Base-by-base conservation (phyloP, 1,139 yeast species). In the Scheffersomyces cryptocercus region DNA sequence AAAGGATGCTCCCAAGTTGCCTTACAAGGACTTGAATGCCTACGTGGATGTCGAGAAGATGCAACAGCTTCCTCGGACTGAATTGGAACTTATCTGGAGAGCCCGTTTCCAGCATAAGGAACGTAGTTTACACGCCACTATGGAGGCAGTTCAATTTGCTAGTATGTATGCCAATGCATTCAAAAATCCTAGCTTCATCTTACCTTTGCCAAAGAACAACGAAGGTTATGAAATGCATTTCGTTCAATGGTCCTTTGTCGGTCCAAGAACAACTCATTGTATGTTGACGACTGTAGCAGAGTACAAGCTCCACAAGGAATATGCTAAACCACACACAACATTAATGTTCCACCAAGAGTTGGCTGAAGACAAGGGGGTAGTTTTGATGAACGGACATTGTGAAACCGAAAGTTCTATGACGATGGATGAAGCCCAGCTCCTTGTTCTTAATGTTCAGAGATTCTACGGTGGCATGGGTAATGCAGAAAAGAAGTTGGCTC, bases 281-380 rank as follows among this genome's bases (percentile, higher is more conserved):
- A 79, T 95, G 79, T 73, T 95, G 55, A 95, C 99, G 2, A 84
- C 97, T 0, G 76, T 95, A 49, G 95, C 95, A 1, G 99, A 95
- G 65, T 95, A 82, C 67, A 91, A 93, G 64, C 77, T 90, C 33
- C 97, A 93, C 60, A 82, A 82, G 49, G 98, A 91, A 59, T 95
- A 76, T 65, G 96, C 99, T 10, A 84, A 88, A 58, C 99, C 99
- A 1, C 99, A 95, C 62, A 90, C 98, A 1, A 88, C 96, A 0
- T 70, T 93, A 50, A 82, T 84, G 64, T 87, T 93, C 75, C 98
- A 93, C 67, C 82, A 84, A 42, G 97, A 95, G 44, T 68, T 93
- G 42, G 71, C 75, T 5, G 73, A 77, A 0, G 75, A 76, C 14
- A 85, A 87, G 53, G 82, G 75, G 1, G 48, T 88, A 3, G 91